Percentiles rank a stretch among this genome's conserved stretches.
Conservation (phyloP, 2,329 filamentous ascomycete species). For the Microcera coccophila region DNA sequence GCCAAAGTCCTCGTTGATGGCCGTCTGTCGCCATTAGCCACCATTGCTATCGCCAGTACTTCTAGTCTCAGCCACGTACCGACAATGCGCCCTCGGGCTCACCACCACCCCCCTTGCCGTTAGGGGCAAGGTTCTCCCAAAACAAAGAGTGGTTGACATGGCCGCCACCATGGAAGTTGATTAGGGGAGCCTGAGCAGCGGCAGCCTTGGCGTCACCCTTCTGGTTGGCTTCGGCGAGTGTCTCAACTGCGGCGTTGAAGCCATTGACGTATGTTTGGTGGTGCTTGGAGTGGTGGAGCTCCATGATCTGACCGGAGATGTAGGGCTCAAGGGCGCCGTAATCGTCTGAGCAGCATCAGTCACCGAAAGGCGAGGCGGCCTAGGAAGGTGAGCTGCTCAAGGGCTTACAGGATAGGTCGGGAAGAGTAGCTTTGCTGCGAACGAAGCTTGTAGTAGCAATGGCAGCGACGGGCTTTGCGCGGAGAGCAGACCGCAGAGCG, state of each 20-base stretch:
- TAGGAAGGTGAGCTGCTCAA: not conserved
- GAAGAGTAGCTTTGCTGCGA: conserved; percentile 86
- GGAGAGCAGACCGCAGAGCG: conserved; percentile 65
- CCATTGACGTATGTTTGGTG: conserved; percentile 91
- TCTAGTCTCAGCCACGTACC: conserved; percentile 34
- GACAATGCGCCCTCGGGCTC: conserved; percentile 60
- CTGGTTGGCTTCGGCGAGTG: conserved; percentile 61
- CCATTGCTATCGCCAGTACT: not conserved
- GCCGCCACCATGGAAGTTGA: conserved; percentile 81
- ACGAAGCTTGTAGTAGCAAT: conserved; percentile 72
- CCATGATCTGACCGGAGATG: conserved; percentile 91
- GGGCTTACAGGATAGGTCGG: conserved; percentile 65
- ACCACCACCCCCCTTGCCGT: conserved; percentile 59
- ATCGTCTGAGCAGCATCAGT: conserved; percentile 62
- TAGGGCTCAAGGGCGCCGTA: conserved; percentile 86
- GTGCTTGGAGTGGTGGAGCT: conserved; percentile 91
- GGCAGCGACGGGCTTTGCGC: conserved; percentile 60
- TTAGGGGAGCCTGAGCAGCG: conserved; percentile 47
- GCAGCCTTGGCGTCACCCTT: conserved; percentile 56
- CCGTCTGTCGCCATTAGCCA: conserved; percentile 40
- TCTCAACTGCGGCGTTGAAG: conserved; percentile 75
- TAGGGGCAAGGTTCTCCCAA: conserved; percentile 75
- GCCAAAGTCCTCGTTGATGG: conserved; percentile 66
- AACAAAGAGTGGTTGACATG: conserved; percentile 86
- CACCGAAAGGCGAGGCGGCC: not conserved